A percentile compares a stretch with the other conserved stretches of the same genome.
phyloP scores from a whole-genome alignment of 768 basidiomycete species.

The Pilatotrama ljubarskyi region DNA sequence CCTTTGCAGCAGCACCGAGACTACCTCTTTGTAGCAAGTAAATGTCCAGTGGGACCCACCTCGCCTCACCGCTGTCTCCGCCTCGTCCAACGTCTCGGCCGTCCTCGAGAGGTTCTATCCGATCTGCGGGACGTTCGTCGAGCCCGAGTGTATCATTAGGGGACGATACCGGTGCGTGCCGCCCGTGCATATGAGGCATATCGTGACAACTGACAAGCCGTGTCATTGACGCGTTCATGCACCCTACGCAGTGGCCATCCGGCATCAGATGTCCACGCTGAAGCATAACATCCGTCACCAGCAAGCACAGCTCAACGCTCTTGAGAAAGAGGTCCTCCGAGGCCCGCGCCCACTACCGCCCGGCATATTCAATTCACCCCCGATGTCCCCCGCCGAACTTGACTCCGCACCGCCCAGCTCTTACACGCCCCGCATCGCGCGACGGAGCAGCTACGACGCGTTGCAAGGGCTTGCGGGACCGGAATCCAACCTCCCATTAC shows the following conservation, averaged over 20 bases:
- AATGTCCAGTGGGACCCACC: slow-evolving; percentile 21
- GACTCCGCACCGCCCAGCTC: slow-evolving; percentile 22
- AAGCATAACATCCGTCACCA: slow-evolving; percentile 84
- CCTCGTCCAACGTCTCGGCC: slow-evolving; percentile 45
- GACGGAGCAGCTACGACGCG: slow-evolving; percentile 72
- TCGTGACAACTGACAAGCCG: too few relatives aligned
- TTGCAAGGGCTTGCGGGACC: slow-evolving; percentile 72
- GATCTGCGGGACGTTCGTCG: slow-evolving; percentile 47
- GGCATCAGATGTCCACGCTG: slow-evolving; percentile 77
- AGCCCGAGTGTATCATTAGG: slow-evolving; percentile 52
- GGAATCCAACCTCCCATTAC: slow-evolving; percentile 73
- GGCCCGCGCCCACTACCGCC: slow-evolving; percentile 61
- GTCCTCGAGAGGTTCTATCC: slow-evolving; percentile 49
- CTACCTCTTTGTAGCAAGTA: slow-evolving; percentile 5
- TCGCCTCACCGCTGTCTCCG: slow-evolving; percentile 34
- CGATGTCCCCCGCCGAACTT: slow-evolving; percentile 37
- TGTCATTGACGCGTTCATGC: slow-evolving; percentile 1
- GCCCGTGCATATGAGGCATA: not conserved
- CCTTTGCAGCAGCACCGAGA: not conserved
- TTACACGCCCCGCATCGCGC: slow-evolving; percentile 46
- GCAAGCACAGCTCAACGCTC: slow-evolving; percentile 71
- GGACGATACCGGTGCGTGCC: slow-evolving; percentile 66
- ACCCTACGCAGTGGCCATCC: slow-evolving; percentile 59
- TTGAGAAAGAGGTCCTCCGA: slow-evolving; percentile 68
- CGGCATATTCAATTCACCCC: slow-evolving; percentile 40